These are phyloP conservation scores for Pseudodiploospora longispora DNA, from an alignment of 2,329 filamentous ascomycete genomes.

Conservation along the genomic window DNA sequence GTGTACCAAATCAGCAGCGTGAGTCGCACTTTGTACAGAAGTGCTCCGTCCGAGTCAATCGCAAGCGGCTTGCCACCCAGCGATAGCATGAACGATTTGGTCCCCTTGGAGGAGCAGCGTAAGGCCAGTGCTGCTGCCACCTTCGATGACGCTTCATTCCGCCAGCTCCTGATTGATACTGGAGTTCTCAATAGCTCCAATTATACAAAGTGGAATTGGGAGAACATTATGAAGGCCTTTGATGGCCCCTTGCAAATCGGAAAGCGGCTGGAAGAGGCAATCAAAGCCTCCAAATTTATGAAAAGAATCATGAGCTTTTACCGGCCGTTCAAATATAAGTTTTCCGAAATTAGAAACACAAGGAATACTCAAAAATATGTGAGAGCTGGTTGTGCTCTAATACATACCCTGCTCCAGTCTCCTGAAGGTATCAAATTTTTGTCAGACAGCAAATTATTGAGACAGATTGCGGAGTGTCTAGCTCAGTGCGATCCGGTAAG, in stretches of 20 bases:
- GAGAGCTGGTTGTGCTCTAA: constrained; percentile 76
- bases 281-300: constrained; percentile 91
- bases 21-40: constrained; percentile 83
- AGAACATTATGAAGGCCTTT: constrained; percentile 80
- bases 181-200: constrained; percentile 84
- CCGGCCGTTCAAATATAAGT: constrained; percentile 92
- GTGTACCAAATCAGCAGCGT: constrained; percentile 98
- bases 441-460: constrained; percentile 82
- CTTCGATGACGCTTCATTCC: constrained; percentile 55
- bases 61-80: constrained; percentile 33
- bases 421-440: constrained; percentile 78
- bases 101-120: constrained; percentile 47
- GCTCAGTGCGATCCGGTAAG: constrained; percentile 85
- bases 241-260: constrained; percentile 87
- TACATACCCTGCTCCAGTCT: constrained; percentile 79
- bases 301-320: constrained; percentile 94
- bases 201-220: constrained; percentile 96
- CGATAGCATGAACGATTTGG: constrained; percentile 40
- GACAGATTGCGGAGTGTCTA: constrained; percentile 91
- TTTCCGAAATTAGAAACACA: constrained; percentile 82
- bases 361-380: constrained; percentile 93
- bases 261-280: constrained; percentile 86
- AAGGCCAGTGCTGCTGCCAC: constrained; percentile 38
- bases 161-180: constrained; percentile 64
- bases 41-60: constrained; percentile 43